phyloP scores from a whole-genome alignment of 148 eudicot genomes.

The Silene latifolia region DNA sequence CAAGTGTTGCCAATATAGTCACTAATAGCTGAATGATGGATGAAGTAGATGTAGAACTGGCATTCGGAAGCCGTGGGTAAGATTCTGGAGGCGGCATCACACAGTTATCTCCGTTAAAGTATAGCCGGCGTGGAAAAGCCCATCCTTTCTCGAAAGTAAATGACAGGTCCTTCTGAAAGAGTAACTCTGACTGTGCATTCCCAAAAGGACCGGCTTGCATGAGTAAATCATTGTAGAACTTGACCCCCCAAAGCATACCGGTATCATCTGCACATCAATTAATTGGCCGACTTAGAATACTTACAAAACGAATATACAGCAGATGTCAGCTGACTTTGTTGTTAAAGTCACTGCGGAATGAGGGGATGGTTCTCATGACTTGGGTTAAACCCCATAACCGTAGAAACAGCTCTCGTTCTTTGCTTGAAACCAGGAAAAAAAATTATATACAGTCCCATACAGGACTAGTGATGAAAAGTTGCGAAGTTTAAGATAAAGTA shows the following conservation, averaged over 20 bases:
- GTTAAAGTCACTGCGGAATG: no score
- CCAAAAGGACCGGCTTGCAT: slow-evolving; percentile 53
- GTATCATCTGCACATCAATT: slow-evolving; percentile 51
- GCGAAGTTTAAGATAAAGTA: not conserved
- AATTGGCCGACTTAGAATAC: slow-evolving; percentile 1
- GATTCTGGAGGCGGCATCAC: slow-evolving; percentile 64
- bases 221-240: slow-evolving; percentile 50
- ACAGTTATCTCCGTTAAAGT: slow-evolving; percentile 62
- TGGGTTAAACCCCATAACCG: no score
- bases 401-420: no score
- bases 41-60: slow-evolving; percentile 19
- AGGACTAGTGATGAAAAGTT: no score
- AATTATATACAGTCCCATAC: no score
- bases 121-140: slow-evolving; percentile 55
- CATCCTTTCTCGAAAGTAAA: slow-evolving; percentile 63
- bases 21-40: slow-evolving; percentile 24
- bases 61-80: slow-evolving; percentile 55
- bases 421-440: no score
- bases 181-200: slow-evolving; percentile 53
- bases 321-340: no score
- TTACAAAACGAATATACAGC: not conserved
- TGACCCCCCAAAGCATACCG: slow-evolving; percentile 52
- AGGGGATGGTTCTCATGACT: no score
- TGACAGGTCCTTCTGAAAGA: slow-evolving; percentile 50
- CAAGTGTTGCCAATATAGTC: slow-evolving; percentile 21